These are phyloP conservation scores for Fusarium brachygibbosum DNA, from an alignment of 2,329 filamentous ascomycete genomes.

Conservation along the genomic window DNA sequence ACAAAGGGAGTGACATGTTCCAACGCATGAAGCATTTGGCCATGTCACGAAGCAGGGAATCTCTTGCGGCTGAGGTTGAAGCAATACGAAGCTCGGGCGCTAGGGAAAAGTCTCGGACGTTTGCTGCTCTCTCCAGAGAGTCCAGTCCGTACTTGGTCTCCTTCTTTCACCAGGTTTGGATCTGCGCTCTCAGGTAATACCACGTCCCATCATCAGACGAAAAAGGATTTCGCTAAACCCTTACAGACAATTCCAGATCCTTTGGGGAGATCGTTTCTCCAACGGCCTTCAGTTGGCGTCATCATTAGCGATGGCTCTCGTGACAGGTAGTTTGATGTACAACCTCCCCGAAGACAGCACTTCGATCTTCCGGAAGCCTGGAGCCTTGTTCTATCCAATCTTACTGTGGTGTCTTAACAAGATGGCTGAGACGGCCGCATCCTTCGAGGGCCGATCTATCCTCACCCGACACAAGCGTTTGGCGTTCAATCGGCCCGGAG, in stretches of 20 bases:
- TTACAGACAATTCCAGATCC: neutral
- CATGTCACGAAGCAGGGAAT: neutral
- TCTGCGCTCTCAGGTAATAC: neutral
- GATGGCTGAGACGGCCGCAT: constrained; percentile 36
- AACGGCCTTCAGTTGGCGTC: neutral
- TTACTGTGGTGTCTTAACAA: constrained; percentile 33
- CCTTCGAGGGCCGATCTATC: constrained; percentile 47
- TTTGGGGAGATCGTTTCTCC: constrained; percentile 1
- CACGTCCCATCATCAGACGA: rapidly evolving
- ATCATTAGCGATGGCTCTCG: constrained; percentile 1
- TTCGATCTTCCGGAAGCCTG: constrained; percentile 8
- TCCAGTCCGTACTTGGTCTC: neutral
- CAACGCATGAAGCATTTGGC: neutral
- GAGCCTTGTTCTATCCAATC: constrained; percentile 32
- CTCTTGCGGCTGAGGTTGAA: neutral
- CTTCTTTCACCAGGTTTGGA: neutral
- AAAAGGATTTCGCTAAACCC: rapidly evolving
- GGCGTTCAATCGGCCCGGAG: constrained; percentile 50
- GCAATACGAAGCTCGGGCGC: neutral
- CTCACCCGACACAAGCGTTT: constrained; percentile 52
- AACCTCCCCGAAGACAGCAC: constrained; percentile 8
- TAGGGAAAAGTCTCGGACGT: neutral
- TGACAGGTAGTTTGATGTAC: constrained; percentile 37
- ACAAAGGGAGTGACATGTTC: neutral
- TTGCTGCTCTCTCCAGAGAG: neutral